Percentiles rank a stretch among this genome's conserved stretches.
These are phyloP conservation scores for Talaromyces amestolkiae DNA, from an alignment of 2,329 filamentous ascomycete species.

Conservation along the genomic window DNA sequence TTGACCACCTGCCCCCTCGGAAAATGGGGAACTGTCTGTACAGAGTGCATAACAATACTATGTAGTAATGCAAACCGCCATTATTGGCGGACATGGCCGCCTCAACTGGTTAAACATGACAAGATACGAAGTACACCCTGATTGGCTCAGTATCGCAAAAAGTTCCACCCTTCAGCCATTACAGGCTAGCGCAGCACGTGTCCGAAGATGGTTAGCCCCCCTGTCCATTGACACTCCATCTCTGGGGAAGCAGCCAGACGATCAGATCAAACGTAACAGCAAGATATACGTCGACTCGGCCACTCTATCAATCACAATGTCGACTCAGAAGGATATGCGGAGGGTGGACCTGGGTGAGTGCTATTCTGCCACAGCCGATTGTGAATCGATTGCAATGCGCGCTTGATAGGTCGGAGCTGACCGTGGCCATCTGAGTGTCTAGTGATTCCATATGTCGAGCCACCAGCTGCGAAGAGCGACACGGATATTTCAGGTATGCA, in stretches of 20 bases:
- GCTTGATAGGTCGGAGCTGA: conserved; percentile 19
- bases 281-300: not conserved
- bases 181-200: conserved; percentile 12
- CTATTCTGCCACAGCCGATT: not conserved
- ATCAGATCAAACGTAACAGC: not conserved
- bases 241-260: conserved; percentile 7
- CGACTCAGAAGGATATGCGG: conserved; percentile 73
- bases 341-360: conserved; percentile 67
- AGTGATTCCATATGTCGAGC: conserved; percentile 89
- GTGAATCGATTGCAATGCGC: not conserved
- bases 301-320: conserved; percentile 50
- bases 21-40: too few relatives aligned
- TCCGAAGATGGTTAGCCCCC: conserved; percentile 10
- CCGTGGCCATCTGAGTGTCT: conserved; percentile 19
- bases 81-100: not conserved
- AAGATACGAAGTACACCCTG: not conserved
- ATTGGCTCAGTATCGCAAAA: not conserved
- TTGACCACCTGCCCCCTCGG: too few relatives aligned
- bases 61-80: not conserved
- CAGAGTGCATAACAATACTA: not conserved
- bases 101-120: not conserved
- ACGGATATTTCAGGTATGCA: conserved; percentile 68
- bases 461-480: conserved; percentile 61
- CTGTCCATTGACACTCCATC: not conserved
- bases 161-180: not conserved